These are phyloP conservation scores for Pelargonium fulgidum DNA, from an alignment of 441 rosid species.

Conservation along the genomic window DNA sequence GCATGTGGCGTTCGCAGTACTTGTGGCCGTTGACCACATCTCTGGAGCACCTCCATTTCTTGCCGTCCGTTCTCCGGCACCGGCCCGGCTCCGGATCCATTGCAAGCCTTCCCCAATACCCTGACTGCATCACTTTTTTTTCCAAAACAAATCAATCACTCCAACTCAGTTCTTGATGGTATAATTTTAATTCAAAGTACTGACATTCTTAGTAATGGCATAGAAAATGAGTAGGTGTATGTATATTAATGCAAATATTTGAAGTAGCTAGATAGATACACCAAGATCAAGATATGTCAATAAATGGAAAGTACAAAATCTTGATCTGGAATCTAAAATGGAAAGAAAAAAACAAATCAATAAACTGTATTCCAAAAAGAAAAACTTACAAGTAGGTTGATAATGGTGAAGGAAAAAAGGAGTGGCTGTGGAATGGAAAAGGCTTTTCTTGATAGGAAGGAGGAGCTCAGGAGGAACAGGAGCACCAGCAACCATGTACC, in stretches of 20 bases:
- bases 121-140: constrained; percentile 40
- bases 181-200: no score
- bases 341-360: no score
- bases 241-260: no score
- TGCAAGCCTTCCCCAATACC: constrained; percentile 73
- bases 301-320: background rate
- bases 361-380: background rate
- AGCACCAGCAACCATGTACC: constrained; percentile 77
- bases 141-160: background rate
- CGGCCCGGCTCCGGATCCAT: constrained; percentile 97
- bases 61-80: constrained; percentile 93
- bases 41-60: constrained; percentile 97
- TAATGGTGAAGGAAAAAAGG: constrained; percentile 51
- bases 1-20: constrained; percentile 93
- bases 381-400: constrained; percentile 67
- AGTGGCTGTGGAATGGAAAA: constrained; percentile 36
- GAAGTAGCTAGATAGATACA: background rate
- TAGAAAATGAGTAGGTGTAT: no score
- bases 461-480: constrained; percentile 78
- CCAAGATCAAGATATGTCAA: background rate
- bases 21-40: constrained; percentile 83
- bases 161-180: no score
- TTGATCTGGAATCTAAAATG: background rate
- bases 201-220: no score
- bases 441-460: constrained; percentile 68